Evolutionary conservation across 2,329 filamentous ascomycete genomes (phyloP).

Genomic region (Ophiostoma tasmaniense): DNA sequence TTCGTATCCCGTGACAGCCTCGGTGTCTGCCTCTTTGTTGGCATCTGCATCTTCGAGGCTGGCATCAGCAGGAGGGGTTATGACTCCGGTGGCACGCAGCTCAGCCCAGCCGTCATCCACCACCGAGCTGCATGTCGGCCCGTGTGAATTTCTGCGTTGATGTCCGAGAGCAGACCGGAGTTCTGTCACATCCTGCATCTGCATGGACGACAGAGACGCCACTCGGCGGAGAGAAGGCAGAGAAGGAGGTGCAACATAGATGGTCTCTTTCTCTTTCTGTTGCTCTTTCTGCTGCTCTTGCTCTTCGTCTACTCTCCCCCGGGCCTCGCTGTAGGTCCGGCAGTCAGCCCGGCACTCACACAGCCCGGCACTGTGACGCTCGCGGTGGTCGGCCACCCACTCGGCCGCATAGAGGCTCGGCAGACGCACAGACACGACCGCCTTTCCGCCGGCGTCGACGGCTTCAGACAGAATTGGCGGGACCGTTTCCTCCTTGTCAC

Average conservation of each 20-base stretch:
- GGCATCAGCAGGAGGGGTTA: not conserved
- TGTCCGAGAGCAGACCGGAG: not conserved
- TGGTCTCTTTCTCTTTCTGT: no score
- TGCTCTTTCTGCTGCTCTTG: not conserved
- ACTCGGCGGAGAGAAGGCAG: not conserved
- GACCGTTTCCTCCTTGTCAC: not conserved
- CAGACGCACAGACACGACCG: slow-evolving; percentile 25
- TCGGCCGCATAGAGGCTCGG: slow-evolving; percentile 33
- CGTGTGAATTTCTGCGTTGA: not conserved
- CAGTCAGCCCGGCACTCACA: slow-evolving; percentile 31
- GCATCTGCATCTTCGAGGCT: not conserved
- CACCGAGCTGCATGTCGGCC: not conserved
- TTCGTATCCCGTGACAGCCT: not conserved
- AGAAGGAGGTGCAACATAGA: not conserved
- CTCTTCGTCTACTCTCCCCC: no score
- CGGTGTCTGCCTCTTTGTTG: no score
- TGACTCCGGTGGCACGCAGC: not conserved
- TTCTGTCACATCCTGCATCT: not conserved
- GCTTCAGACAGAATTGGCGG: slow-evolving; percentile 14
- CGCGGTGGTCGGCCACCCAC: slow-evolving; percentile 33
- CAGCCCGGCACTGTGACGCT: slow-evolving; percentile 28
- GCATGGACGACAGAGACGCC: not conserved
- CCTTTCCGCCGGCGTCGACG: not conserved
- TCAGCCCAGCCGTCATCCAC: not conserved
- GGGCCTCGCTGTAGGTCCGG: slow-evolving; percentile 25